phyloP scores from a whole-genome alignment of 306 rosid genomes.

The Dryas drummondii region DNA sequence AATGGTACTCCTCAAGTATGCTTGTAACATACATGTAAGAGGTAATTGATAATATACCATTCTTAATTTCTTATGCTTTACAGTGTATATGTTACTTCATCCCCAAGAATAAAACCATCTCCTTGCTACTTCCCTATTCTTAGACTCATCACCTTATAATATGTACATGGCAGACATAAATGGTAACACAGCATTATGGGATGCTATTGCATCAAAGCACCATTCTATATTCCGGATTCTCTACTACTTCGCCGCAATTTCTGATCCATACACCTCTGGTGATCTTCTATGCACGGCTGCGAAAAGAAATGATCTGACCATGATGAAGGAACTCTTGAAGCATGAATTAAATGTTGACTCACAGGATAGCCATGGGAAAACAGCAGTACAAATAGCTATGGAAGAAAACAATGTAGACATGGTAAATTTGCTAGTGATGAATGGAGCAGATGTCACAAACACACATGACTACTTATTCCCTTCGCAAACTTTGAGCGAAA shows the following conservation, averaged over 20 bases:
- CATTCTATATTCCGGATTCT: constrained; percentile 65
- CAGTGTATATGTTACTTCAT: background rate
- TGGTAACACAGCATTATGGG: constrained; percentile 81
- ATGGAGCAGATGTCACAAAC: constrained; percentile 45
- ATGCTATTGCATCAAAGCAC: constrained; percentile 63
- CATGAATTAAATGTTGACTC: constrained; percentile 66
- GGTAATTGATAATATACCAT: constrained; percentile 38
- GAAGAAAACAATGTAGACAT: constrained; percentile 52
- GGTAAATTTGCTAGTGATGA: constrained; percentile 61
- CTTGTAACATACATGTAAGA: constrained; percentile 54
- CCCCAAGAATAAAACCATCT: no score
- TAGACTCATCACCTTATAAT: background rate
- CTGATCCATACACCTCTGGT: constrained; percentile 52
- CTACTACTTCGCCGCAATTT: constrained; percentile 44
- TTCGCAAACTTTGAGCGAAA: constrained; percentile 40
- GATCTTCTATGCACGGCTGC: constrained; percentile 66
- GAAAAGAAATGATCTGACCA: constrained; percentile 43
- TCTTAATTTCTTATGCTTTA: background rate
- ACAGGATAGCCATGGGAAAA: constrained; percentile 38
- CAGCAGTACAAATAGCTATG: constrained; percentile 59
- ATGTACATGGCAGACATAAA: constrained; percentile 47
- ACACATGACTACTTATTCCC: constrained; percentile 19
- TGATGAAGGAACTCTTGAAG: constrained; percentile 59
- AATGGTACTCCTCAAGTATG: constrained; percentile 58
- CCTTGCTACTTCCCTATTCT: background rate